A percentile compares a stretch with the other conserved stretches of the same genome.
phyloP scores from a whole-genome alignment of 495 filamentous ascomycete species.

The Neurospora sp. region DNA sequence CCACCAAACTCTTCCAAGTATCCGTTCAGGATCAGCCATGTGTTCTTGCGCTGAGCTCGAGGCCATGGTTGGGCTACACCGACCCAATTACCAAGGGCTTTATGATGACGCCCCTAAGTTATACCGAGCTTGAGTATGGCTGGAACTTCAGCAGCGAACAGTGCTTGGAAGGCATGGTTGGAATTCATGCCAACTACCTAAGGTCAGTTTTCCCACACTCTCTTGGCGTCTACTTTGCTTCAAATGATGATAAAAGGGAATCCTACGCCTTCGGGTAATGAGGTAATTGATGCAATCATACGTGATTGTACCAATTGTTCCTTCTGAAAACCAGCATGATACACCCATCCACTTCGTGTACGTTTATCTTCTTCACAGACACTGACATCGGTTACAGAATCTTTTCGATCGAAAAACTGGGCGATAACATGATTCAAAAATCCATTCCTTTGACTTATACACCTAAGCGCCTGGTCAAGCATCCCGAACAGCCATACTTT shows the following conservation, averaged over 20 bases:
- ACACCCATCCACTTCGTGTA: not conserved
- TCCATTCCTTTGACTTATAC: constrained; percentile 85
- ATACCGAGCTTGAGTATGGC: constrained; percentile 80
- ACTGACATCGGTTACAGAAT: constrained; percentile 48
- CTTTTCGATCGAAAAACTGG: constrained; percentile 78
- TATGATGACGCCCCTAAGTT: constrained; percentile 84
- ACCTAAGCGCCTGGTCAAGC: constrained; percentile 74
- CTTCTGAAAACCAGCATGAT: constrained; percentile 35
- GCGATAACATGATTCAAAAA: constrained; percentile 79
- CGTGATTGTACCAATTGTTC: constrained; percentile 42
- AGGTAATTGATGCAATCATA: constrained; percentile 28
- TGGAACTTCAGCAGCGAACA: constrained; percentile 95
- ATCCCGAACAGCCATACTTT: constrained; percentile 80
- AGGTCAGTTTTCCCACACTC: constrained; percentile 49
- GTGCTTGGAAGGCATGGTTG: constrained; percentile 89
- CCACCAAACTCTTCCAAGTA: constrained; percentile 78
- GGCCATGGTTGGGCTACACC: constrained; percentile 88
- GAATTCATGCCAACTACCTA: constrained; percentile 82
- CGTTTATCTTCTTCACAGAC: not conserved
- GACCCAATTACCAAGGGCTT: constrained; percentile 74
- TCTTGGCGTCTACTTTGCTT: constrained; percentile 17
- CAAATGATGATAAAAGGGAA: constrained; percentile 61
- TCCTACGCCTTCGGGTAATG: constrained; percentile 36
- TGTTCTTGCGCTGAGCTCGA: constrained; percentile 82
- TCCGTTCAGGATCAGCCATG: constrained; percentile 74